These are phyloP conservation scores for Leccinum uliginosum DNA, from an alignment of 768 basidiomycete genomes.

Conservation along the genomic window DNA sequence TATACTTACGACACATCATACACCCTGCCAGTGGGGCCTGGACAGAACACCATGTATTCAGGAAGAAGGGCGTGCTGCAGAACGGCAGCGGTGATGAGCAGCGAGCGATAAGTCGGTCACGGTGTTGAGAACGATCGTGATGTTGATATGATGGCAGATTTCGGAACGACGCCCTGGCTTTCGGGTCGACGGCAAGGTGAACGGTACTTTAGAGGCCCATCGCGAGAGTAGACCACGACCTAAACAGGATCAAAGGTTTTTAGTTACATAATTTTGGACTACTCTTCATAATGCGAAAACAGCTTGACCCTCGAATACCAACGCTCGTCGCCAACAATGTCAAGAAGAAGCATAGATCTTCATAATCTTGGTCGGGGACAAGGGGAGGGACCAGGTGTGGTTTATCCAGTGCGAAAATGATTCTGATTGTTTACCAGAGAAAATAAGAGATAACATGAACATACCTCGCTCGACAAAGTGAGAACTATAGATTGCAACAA, in stretches of 20 bases:
- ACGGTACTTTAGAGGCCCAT: no score
- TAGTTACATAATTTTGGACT: neutral
- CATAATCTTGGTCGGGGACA: conserved; percentile 94
- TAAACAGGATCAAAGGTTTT: neutral
- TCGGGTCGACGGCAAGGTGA: no score
- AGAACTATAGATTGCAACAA: neutral
- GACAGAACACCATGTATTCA: conserved; percentile 24
- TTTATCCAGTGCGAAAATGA: neutral
- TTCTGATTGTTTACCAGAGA: neutral
- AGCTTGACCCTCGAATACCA: conserved; percentile 89
- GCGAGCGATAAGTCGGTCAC: no score
- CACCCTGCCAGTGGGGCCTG: conserved; percentile 82
- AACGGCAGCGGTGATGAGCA: no score
- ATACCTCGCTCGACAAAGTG: neutral
- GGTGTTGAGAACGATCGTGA: no score
- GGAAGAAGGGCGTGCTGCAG: no score
- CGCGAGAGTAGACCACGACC: no score
- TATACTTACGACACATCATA: conserved; percentile 79
- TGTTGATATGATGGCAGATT: no score
- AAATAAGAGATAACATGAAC: neutral
- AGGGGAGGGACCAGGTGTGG: conserved; percentile 81
- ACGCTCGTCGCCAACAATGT: conserved; percentile 92
- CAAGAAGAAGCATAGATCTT: conserved; percentile 91
- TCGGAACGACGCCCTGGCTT: no score
- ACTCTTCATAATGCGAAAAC: conserved; percentile 72